Conservation (phyloP, 1,284 basidiomycete genomes). For the Schizophyllum commune region DNA sequence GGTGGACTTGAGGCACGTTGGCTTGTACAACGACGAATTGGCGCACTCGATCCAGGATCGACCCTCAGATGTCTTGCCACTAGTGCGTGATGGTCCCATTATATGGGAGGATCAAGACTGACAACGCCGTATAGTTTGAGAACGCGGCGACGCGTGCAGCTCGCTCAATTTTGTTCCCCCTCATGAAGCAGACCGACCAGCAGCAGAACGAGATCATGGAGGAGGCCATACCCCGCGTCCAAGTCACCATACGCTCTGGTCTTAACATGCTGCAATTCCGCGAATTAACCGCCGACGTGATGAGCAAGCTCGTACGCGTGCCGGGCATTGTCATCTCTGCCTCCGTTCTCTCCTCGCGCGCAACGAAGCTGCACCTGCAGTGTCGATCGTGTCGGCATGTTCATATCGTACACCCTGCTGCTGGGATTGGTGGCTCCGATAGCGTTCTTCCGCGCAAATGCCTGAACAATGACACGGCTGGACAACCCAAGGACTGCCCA, state of each 20-base stretch:
- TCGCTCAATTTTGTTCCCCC: conserved; percentile 71
- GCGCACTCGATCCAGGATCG: conserved; percentile 86
- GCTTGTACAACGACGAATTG: conserved; percentile 89
- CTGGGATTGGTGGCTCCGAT: conserved; percentile 81
- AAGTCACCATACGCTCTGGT: conserved; percentile 83
- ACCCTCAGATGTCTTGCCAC: conserved; percentile 84
- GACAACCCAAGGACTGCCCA: conserved; percentile 88
- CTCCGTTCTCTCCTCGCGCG: conserved; percentile 88
- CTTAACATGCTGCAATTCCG: conserved; percentile 93
- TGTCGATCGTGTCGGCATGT: conserved; percentile 86
- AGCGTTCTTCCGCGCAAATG: conserved; percentile 80
- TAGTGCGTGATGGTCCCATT: conserved; percentile 43
- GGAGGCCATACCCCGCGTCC: conserved; percentile 71
- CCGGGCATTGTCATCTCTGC: conserved; percentile 99
- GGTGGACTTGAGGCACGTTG: conserved; percentile 86
- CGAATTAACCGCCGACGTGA: conserved; percentile 86
- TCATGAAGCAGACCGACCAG: conserved; percentile 43
- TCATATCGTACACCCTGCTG: conserved; percentile 75
- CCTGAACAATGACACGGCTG: conserved; percentile 67
- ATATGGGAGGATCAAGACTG: neutral
- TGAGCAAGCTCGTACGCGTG: conserved; percentile 93
- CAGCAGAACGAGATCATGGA: conserved; percentile 49
- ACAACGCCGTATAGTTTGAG: conserved; percentile 62
- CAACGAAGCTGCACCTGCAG: conserved; percentile 87
- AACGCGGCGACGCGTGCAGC: conserved; percentile 80